Conservation (phyloP, 176 grass and related monocot species). For the Phyllostachys edulis region DNA sequence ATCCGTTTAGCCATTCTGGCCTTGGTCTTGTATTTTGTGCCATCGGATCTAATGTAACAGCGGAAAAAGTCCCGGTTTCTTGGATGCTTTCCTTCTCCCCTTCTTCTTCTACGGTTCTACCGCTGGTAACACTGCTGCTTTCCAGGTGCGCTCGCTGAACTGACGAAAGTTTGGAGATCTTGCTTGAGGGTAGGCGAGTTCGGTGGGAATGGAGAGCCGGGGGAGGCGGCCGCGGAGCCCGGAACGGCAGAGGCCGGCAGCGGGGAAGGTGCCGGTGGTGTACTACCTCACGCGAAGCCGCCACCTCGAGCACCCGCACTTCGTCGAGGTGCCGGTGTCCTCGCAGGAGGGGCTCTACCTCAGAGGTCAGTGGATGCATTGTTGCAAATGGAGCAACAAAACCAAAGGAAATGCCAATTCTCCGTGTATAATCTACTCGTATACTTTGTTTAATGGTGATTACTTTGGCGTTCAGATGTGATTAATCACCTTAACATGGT, state of each 20-base stretch:
- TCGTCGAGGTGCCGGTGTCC: conserved; percentile 80
- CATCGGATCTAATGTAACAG: not conserved
- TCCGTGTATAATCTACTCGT: not conserved
- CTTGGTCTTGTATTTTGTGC: conserved; percentile 43
- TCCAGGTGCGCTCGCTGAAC: not conserved
- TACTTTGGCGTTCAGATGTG: conserved; percentile 53
- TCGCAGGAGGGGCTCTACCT: conserved; percentile 71
- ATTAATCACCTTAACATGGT: conserved; percentile 77
- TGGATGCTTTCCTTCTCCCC: not conserved
- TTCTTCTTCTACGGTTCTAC: conserved; percentile 13
- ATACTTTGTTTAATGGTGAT: not conserved
- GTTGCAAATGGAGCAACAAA: not conserved
- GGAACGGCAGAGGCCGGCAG: conserved; percentile 32
- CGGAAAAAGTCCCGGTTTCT: not conserved
- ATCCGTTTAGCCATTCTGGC: not conserved
- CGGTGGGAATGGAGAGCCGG: conserved; percentile 31
- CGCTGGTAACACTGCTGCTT: conserved; percentile 25
- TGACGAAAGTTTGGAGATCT: not conserved
- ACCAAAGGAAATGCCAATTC: not conserved
- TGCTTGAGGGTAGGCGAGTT: not conserved
- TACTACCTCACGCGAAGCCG: conserved; percentile 98
- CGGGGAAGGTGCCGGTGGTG: conserved; percentile 74
- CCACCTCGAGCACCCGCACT: conserved; percentile 97
- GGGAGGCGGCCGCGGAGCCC: conserved; percentile 46
- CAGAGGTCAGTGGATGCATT: conserved; percentile 50